Evolutionary conservation across 1,284 basidiomycete species (phyloP).

Genomic region (Farysia itapuensis): DNA sequence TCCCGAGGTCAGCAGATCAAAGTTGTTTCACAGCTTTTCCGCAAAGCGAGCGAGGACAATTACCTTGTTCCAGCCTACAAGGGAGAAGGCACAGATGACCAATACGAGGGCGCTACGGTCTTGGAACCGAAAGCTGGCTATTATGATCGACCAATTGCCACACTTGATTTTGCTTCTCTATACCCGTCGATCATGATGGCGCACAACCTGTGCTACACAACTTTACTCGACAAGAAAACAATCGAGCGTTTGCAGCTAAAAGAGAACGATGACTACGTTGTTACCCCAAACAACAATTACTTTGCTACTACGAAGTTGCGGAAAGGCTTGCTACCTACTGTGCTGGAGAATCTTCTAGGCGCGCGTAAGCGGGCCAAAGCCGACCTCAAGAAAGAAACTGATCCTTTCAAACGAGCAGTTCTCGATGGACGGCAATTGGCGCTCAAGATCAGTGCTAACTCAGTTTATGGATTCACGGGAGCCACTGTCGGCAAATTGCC

Average conservation of each 20-base stretch:
- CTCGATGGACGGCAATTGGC: slow-evolving; percentile 58
- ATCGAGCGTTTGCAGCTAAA: slow-evolving; percentile 54
- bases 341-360: slow-evolving; percentile 53
- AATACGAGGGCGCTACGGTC: slow-evolving; percentile 59
- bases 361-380: slow-evolving; percentile 58
- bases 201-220: slow-evolving; percentile 60
- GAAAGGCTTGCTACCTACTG: slow-evolving; percentile 56
- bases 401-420: slow-evolving; percentile 58
- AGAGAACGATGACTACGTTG: slow-evolving; percentile 53
- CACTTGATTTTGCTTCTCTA: slow-evolving; percentile 59
- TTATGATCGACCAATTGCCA: slow-evolving; percentile 58
- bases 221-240: slow-evolving; percentile 53
- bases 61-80: slow-evolving; percentile 58
- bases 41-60: slow-evolving; percentile 57
- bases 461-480: slow-evolving; percentile 60
- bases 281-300: slow-evolving; percentile 59
- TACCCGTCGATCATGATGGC: slow-evolving; percentile 61
- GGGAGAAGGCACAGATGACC: slow-evolving; percentile 57
- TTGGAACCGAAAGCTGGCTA: slow-evolving; percentile 59
- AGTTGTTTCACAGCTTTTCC: slow-evolving; percentile 58
- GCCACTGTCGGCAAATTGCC: slow-evolving; percentile 58
- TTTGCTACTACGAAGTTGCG: slow-evolving; percentile 52
- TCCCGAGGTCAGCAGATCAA: slow-evolving; percentile 60
- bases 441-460: slow-evolving; percentile 59
- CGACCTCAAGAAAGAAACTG: slow-evolving; percentile 59